Percentiles rank a stretch among this genome's conserved stretches.
phyloP scores from a whole-genome alignment of 306 rosid genomes.

The Macrotyloma uniflorum region DNA sequence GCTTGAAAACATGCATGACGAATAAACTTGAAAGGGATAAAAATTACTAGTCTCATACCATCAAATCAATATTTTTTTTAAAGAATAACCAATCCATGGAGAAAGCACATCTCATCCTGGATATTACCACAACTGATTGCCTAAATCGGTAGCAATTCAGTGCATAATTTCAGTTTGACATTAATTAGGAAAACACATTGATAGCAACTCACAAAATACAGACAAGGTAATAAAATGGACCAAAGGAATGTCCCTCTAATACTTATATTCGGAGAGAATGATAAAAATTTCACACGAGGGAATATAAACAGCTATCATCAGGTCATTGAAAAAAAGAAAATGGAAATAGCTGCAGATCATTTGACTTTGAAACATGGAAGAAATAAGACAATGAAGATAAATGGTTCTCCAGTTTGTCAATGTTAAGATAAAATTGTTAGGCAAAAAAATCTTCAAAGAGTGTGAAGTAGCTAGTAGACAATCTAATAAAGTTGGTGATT shows the following conservation, averaged over 20 bases:
- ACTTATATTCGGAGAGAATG: neutral
- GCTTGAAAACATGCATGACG: neutral
- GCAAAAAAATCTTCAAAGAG: neutral
- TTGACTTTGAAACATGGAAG: neutral
- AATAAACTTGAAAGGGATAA: neutral
- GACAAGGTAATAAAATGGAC: neutral
- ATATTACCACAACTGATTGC: neutral
- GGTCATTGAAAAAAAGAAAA: neutral
- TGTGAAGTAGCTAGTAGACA: neutral
- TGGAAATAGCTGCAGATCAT: neutral
- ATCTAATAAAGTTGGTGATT: neutral
- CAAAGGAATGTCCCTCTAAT: neutral
- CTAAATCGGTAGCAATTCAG: neutral
- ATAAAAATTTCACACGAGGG: neutral
- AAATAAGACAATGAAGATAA: neutral
- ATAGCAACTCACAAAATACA: neutral
- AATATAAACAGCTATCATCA: neutral
- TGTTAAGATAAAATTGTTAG: neutral
- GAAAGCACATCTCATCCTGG: constrained; percentile 6
- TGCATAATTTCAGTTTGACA: neutral
- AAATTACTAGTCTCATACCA: neutral
- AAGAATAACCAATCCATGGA: constrained; percentile 1
- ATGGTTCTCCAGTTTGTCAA: neutral
- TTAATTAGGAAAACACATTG: neutral
- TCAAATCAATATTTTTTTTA: neutral